Evolutionary conservation across 495 filamentous ascomycete species (phyloP), one percentile per base, ranked within the genome.

Genomic region (Penicillium argentinense): DNA sequence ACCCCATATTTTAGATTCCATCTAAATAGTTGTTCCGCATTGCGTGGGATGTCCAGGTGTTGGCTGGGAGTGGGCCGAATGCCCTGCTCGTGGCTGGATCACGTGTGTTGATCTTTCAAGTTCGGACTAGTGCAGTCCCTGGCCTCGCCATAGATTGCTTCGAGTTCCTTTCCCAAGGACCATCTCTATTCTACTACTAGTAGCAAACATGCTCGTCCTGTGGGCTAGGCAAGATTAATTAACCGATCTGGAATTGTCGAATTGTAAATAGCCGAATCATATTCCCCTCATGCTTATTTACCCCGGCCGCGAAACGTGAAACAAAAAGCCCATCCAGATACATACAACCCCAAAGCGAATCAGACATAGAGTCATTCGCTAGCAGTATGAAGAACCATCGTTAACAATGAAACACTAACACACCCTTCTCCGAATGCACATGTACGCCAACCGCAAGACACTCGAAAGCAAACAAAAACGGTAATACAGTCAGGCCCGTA

Each of bases 401-500:
- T 48, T 28, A 57, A 41, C 43, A 44, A 22, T 7, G 21, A 42
- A 62, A 47, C 13, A 49, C 23, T 19, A 29, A 42, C 27, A 25
- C 25, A 25, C 42, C 24, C 49, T 48, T 56, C 52, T 39, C 50
- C 48, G 26, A 50, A 59, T 62, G 41, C 54, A 53, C 46, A 54
- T 49, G 26, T 42, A 56, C 54, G 45, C 53, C 59, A 44, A 36
- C 29, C 36, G 49, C 22, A 30, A 41, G 43, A 14, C 40, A 21
- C 39, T 13, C n/a, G 26, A 45, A 21, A 47, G 18, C 30, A 40
- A 36, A 17, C 14, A 47, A 28, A 47, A 29, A 25, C 26, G 39
- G 53, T 14, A 44, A 43, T 27, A 45, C 39, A 32, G 19, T 7
- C 17, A 34, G 21, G 7, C 16, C 16, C 16, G 7, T 19, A 36